Evolutionary conservation across 108 stramenopile genomes (phyloP), one percentile per base, ranked within the genome.

Genomic region (Pseudonitzschia multistriata): DNA sequence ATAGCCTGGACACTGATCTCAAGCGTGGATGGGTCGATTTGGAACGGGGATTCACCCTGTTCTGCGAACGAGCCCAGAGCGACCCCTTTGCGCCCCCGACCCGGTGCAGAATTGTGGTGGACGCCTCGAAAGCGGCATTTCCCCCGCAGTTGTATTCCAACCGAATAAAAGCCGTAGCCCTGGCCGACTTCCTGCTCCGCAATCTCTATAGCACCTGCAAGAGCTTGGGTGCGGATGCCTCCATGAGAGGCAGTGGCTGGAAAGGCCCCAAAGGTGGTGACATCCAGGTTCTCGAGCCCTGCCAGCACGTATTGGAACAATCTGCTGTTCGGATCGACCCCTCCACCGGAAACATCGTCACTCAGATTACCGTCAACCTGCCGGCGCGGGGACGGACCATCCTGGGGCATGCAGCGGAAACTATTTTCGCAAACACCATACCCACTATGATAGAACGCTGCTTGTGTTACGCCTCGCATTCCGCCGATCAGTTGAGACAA

Each of bases 31-130:
- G 86, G 87, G 72, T 74, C 66, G 69, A 82, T 57, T 52, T 71
- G 17, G 53, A 62, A 3, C 60, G 45, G 39, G 77, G 78, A 11
- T 91, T 94, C 79, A 68, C 54, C 11, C 83, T 98, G 33, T 86
- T 70, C 62, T 79, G 96, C 19, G 93, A 87, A 54, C 79, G 86
- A 59, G 85, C 94, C 21, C 97, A 98, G 73, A 73, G 82, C 5
- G 96, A 98, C 84, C 93, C 97, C n/a, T 98, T 85, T 73, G 97
- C 97, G 31, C 77, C 92, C 35, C 96, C 97, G 24, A 94, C 96
- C 3, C 81, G 92, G 25, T 90, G 92, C 55, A 94, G 92, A 33
- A 73, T 96, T 25, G 73, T 86, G 10, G 68, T 98, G 13, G 71
- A 79, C 39, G 74, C 76, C 15, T 47, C 50, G 8, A 75, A 77